phyloP scores from a whole-genome alignment of 371 early-diverging fungal genomes.

The Mortierella sp. region DNA sequence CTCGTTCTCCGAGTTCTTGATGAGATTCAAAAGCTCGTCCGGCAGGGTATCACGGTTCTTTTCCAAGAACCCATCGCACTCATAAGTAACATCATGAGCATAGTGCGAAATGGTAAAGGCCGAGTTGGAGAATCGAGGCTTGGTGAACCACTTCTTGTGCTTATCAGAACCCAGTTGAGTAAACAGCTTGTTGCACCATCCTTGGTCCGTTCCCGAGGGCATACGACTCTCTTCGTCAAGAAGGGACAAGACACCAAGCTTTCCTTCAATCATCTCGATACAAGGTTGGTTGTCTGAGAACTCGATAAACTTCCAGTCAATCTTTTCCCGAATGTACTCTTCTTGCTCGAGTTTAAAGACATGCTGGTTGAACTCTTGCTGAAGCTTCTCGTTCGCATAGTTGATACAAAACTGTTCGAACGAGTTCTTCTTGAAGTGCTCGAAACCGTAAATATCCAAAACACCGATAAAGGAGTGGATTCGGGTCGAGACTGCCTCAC shows the following conservation, averaged over 20 bases:
- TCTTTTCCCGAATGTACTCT: constrained; percentile 92
- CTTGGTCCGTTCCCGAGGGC: constrained; percentile 88
- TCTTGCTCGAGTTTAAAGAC: constrained; percentile 96
- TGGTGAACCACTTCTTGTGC: constrained; percentile 82
- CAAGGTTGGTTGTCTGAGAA: constrained; percentile 99
- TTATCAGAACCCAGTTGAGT: constrained; percentile 73
- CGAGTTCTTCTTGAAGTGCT: constrained; percentile 96
- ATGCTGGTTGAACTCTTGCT: constrained; percentile 96
- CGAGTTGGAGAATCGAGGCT: constrained; percentile 87
- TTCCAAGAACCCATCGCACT: constrained; percentile 93
- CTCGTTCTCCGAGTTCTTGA: constrained; percentile 72
- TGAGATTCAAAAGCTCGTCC: constrained; percentile 83
- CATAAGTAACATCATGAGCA: constrained; percentile 91
- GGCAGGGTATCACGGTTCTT: constrained; percentile 99
- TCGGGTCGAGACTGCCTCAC: constrained; percentile 60
- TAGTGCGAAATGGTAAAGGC: constrained; percentile 91
- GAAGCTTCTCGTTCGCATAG: constrained; percentile 96
- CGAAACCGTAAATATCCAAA: constrained; percentile 96
- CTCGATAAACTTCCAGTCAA: constrained; percentile 90
- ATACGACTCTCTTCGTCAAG: constrained; percentile 95
- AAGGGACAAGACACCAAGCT: constrained; percentile 93
- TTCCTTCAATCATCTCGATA: constrained; percentile 98
- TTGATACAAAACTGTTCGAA: constrained; percentile 99
- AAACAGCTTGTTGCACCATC: constrained; percentile 86
- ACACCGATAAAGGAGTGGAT: constrained; percentile 89